Conservation (phyloP, 2,329 filamentous ascomycete genomes). For the Magnaporthales sp. region DNA sequence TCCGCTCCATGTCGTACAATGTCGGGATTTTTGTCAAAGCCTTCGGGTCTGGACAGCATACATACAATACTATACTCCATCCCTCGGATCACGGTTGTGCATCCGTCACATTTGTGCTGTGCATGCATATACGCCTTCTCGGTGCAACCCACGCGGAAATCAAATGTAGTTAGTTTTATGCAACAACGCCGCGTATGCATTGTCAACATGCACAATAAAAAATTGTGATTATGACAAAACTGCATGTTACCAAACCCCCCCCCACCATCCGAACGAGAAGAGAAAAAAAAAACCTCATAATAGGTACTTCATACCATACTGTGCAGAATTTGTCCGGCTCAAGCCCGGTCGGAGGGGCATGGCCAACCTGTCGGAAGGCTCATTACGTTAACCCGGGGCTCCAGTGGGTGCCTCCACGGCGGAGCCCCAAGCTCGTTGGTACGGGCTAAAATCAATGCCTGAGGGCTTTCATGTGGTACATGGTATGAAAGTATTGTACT, state of each 20-base stretch:
- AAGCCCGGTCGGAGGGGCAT: not conserved
- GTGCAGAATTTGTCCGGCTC: not conserved
- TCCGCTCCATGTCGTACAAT: not conserved
- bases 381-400: not conserved
- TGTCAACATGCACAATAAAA: not conserved
- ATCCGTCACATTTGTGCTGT: not conserved
- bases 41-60: not conserved
- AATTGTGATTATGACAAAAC: not conserved
- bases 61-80: not conserved
- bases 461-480: not conserved
- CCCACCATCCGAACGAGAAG: not conserved
- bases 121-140: not conserved
- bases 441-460: not conserved
- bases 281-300: not conserved
- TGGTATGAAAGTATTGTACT: not conserved
- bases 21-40: not conserved
- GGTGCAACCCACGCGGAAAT: not conserved
- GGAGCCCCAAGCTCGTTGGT: not conserved
- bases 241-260: not conserved
- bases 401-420: not conserved
- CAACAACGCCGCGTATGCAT: not conserved
- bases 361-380: not conserved
- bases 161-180: not conserved
- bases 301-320: not conserved
- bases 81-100: not conserved